Conservation (phyloP, 2,329 filamentous ascomycete genomes). For the Fusarium succisae region DNA sequence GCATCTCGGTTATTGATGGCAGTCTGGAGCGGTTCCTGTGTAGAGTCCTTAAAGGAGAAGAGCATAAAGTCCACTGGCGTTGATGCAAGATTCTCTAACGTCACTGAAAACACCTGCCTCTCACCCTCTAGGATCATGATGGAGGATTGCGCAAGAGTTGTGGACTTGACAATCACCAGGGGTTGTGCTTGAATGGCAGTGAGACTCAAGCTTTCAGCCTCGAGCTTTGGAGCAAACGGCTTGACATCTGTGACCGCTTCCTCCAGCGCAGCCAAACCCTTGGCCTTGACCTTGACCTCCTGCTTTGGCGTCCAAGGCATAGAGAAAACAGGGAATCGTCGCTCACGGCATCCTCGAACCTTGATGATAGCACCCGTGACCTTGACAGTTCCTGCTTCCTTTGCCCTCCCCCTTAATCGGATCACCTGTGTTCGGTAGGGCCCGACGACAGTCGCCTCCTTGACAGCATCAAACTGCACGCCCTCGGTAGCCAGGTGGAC, state of each 20-base stretch:
- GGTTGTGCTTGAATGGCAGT: slow-evolving; percentile 85
- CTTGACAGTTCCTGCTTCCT: slow-evolving; percentile 71
- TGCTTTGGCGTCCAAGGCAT: slow-evolving; percentile 77
- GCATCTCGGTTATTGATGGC: slow-evolving; percentile 81
- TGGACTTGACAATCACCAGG: slow-evolving; percentile 76
- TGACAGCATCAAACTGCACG: slow-evolving; percentile 72
- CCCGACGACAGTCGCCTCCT: slow-evolving; percentile 74
- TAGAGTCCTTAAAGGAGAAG: slow-evolving; percentile 91
- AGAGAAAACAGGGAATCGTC: slow-evolving; percentile 84
- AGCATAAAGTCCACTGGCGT: slow-evolving; percentile 85
- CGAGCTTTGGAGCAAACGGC: slow-evolving; percentile 54
- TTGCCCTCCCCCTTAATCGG: slow-evolving; percentile 74
- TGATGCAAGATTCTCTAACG: slow-evolving; percentile 79
- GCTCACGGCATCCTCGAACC: slow-evolving; percentile 82
- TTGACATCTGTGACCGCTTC: slow-evolving; percentile 52
- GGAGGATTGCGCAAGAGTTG: slow-evolving; percentile 82
- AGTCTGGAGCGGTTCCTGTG: slow-evolving; percentile 78
- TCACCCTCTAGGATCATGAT: slow-evolving; percentile 96
- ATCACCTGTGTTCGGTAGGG: slow-evolving; percentile 86
- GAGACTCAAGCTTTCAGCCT: slow-evolving; percentile 65
- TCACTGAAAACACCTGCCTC: slow-evolving; percentile 78
- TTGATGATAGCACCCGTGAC: slow-evolving; percentile 83
- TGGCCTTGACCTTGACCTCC: slow-evolving; percentile 79
- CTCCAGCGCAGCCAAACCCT: slow-evolving; percentile 70
- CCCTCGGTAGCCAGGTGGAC: slow-evolving; percentile 80